Evolutionary conservation across 1,284 basidiomycete species (phyloP).

Genomic region (Inonotus obliquus): DNA sequence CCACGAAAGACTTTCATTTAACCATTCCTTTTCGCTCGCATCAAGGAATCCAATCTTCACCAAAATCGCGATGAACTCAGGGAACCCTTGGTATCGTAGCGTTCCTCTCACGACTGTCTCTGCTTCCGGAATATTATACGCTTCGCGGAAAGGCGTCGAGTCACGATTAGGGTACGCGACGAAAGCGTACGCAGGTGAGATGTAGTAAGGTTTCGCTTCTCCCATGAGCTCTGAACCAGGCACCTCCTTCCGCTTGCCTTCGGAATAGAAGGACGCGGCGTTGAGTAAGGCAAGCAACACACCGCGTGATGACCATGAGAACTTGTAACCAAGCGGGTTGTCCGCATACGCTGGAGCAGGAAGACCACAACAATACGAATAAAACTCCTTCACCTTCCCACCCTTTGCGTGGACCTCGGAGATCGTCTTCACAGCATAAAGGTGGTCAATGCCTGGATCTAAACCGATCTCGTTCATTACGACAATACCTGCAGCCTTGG

Average conservation of each 20-base stretch:
- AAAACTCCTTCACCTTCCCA: slow-evolving; percentile 95
- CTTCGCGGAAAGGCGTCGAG: slow-evolving; percentile 83
- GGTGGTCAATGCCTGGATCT: slow-evolving; percentile 91
- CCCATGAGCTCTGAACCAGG: slow-evolving; percentile 77
- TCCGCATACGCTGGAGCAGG: slow-evolving; percentile 87
- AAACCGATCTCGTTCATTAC: slow-evolving; percentile 99
- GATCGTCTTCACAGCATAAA: slow-evolving; percentile 97
- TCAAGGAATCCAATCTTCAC: slow-evolving; percentile 89
- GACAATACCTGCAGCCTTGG: slow-evolving; percentile 86
- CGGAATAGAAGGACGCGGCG: slow-evolving; percentile 77
- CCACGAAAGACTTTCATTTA: slow-evolving; percentile 75
- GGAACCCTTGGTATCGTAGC: slow-evolving; percentile 96
- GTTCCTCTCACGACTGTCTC: slow-evolving; percentile 93
- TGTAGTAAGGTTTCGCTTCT: slow-evolving; percentile 90
- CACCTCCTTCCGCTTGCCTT: slow-evolving; percentile 63
- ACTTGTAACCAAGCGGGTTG: slow-evolving; percentile 99
- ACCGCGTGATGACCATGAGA: slow-evolving; percentile 97
- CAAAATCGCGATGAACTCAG: slow-evolving; percentile 89
- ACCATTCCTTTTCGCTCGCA: slow-evolving; percentile 73
- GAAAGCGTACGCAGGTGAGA: slow-evolving; percentile 93
- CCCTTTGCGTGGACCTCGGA: slow-evolving; percentile 91
- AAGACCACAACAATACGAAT: slow-evolving; percentile 95
- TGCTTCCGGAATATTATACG: slow-evolving; percentile 91
- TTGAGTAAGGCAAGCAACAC: slow-evolving; percentile 95
- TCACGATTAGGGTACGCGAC: slow-evolving; percentile 98